phyloP scores from a whole-genome alignment of 2,329 filamentous ascomycete species.

The Monosporascus sp. region DNA sequence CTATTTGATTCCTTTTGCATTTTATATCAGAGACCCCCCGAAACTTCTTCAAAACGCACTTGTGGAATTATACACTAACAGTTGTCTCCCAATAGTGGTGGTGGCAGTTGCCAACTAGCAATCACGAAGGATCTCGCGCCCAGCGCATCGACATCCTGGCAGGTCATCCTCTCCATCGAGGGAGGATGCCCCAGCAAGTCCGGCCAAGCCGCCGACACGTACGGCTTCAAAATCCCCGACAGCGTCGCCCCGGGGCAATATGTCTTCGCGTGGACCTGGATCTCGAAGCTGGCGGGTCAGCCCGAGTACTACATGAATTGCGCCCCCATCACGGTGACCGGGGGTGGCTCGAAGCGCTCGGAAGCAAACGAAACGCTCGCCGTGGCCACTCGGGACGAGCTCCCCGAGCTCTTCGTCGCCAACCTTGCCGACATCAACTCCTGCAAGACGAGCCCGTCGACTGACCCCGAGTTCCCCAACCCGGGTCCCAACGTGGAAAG shows the following conservation, averaged over 20 bases:
- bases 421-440: conserved; percentile 49
- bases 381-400: conserved; percentile 40
- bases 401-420: conserved; percentile 65
- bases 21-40: no score
- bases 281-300: conserved; percentile 63
- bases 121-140: conserved; percentile 55
- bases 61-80: no score
- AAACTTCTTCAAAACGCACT: no score
- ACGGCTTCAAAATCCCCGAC: conserved; percentile 55
- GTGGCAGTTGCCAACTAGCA: conserved; percentile 68
- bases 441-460: conserved; percentile 46
- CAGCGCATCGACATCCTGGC: conserved; percentile 46
- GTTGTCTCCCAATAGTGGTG: conserved; percentile 36
- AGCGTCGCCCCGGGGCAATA: conserved; percentile 58
- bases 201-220: conserved; percentile 36
- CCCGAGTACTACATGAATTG: conserved; percentile 78
- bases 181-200: conserved; percentile 59
- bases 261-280: conserved; percentile 70
- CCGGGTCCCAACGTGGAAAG: conserved; percentile 51
- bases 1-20: no score
- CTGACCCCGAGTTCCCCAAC: conserved; percentile 57
- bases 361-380: conserved; percentile 17
- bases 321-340: conserved; percentile 54
- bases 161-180: conserved; percentile 65
- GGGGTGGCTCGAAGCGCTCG: conserved; percentile 19